phyloP scores from a whole-genome alignment of 2,329 filamentous ascomycete genomes.

The Pyrenochaeta sp. region DNA sequence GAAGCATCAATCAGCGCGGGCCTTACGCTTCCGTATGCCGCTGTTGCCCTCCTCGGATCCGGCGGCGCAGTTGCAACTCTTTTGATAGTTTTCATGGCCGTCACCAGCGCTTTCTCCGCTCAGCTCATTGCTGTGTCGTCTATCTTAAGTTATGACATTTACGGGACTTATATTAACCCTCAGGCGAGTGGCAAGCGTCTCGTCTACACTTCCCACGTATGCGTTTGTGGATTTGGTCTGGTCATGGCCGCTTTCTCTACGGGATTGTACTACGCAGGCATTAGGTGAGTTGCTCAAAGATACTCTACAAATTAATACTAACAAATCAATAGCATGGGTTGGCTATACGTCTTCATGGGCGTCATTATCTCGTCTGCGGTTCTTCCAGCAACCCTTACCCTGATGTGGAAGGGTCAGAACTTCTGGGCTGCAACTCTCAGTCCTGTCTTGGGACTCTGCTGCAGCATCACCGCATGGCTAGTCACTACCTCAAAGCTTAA shows the following conservation, averaged over 20 bases:
- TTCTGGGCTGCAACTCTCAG: slow-evolving; percentile 74
- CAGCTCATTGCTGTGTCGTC: slow-evolving; percentile 74
- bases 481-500: slow-evolving; percentile 46
- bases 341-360: slow-evolving; percentile 89
- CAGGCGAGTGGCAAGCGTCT: slow-evolving; percentile 75
- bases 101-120: slow-evolving; percentile 55
- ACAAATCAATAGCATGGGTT: slow-evolving; percentile 69
- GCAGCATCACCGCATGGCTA: slow-evolving; percentile 66
- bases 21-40: slow-evolving; percentile 44
- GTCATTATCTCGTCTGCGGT: slow-evolving; percentile 88
- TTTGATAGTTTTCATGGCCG: slow-evolving; percentile 59
- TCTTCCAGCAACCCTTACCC: slow-evolving; percentile 79
- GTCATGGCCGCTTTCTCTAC: slow-evolving; percentile 82
- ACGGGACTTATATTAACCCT: slow-evolving; percentile 86
- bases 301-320: background rate
- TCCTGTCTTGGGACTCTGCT: slow-evolving; percentile 73
- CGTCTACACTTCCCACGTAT: slow-evolving; percentile 79
- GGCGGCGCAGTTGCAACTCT: slow-evolving; percentile 42
- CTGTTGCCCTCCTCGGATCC: slow-evolving; percentile 41
- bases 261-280: slow-evolving; percentile 62
- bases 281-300: slow-evolving; percentile 19
- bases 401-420: slow-evolving; percentile 83
- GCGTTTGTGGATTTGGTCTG: slow-evolving; percentile 77
- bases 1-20: slow-evolving; percentile 36
- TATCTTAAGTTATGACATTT: slow-evolving; percentile 88